Evolutionary conservation across 1,284 basidiomycete genomes (phyloP).

Genomic region (Apiotrichum laibachii): DNA sequence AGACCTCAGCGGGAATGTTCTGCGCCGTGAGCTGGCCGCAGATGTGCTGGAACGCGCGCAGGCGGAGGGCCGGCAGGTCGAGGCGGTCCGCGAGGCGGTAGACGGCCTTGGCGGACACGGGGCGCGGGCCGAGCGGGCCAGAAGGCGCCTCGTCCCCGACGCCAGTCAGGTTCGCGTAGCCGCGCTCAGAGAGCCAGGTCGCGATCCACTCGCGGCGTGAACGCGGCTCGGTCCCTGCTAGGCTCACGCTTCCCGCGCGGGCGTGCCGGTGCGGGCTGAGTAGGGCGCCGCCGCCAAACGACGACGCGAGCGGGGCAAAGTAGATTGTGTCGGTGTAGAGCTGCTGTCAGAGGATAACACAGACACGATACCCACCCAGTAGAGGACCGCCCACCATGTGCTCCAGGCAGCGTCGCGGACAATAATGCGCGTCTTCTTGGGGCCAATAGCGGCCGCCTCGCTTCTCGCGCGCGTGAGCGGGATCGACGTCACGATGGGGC

Average conservation of each 20-base stretch:
- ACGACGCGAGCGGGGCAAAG: constrained; percentile 76
- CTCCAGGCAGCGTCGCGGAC: constrained; percentile 75
- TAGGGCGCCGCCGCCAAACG: constrained; percentile 35
- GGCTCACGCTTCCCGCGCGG: not conserved
- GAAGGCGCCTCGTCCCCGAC: not conserved
- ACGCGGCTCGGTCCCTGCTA: constrained; percentile 7
- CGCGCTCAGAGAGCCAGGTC: constrained; percentile 39
- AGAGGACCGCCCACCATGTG: constrained; percentile 77
- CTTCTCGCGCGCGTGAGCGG: not conserved
- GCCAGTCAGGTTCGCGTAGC: constrained; percentile 11
- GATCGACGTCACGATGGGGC: not conserved
- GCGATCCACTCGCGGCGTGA: constrained; percentile 42
- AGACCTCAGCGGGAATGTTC: constrained; percentile 81
- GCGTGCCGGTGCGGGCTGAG: not conserved
- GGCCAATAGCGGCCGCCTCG: constrained; percentile 27
- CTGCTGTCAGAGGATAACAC: constrained; percentile 48
- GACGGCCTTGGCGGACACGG: constrained; percentile 82
- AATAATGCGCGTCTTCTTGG: constrained; percentile 61
- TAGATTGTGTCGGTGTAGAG: constrained; percentile 79
- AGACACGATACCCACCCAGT: constrained; percentile 61
- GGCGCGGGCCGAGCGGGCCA: constrained; percentile 58
- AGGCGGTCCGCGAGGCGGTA: constrained; percentile 77
- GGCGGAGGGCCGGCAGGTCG: constrained; percentile 44
- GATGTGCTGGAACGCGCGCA: constrained; percentile 62
- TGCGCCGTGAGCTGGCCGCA: constrained; percentile 68